These are phyloP conservation scores for Saturnispora bothae DNA, from an alignment of 805 yeast species.

Conservation along the genomic window DNA sequence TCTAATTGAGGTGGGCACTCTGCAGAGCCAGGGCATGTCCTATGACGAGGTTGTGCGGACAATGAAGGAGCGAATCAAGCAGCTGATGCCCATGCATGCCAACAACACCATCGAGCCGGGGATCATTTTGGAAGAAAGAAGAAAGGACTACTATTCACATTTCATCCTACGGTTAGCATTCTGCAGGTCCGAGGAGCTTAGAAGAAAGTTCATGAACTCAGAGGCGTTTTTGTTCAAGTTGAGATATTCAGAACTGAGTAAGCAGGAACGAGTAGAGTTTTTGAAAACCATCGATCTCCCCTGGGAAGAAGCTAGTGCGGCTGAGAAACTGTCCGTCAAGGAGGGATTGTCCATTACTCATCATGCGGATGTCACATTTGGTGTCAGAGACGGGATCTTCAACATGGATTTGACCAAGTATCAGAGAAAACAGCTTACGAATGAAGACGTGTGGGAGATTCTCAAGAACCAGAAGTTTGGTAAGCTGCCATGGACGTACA, in stretches of 20 bases:
- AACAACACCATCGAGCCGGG: slow-evolving; percentile 30
- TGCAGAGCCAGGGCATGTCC: slow-evolving; percentile 51
- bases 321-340: slow-evolving; percentile 45
- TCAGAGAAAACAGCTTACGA: slow-evolving; percentile 27
- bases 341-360: slow-evolving; percentile 47
- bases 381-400: slow-evolving; percentile 23
- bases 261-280: slow-evolving; percentile 60
- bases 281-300: slow-evolving; percentile 55
- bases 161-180: slow-evolving; percentile 81
- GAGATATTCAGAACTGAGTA: slow-evolving; percentile 54
- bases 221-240: slow-evolving; percentile 68
- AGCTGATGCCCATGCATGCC: slow-evolving; percentile 52
- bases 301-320: slow-evolving; percentile 56
- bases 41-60: slow-evolving; percentile 54
- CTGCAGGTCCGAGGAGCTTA: slow-evolving; percentile 74
- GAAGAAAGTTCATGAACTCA: slow-evolving; percentile 66
- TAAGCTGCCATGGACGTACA: slow-evolving; percentile 81
- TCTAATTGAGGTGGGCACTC: slow-evolving; percentile 74
- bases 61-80: slow-evolving; percentile 55
- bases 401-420: slow-evolving; percentile 14
- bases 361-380: slow-evolving; percentile 30
- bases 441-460: slow-evolving; percentile 43
- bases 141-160: slow-evolving; percentile 89
- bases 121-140: slow-evolving; percentile 45
- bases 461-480: slow-evolving; percentile 57